Evolutionary conservation across 2,329 filamentous ascomycete genomes (phyloP), one percentile per base, ranked within the genome.

Genomic region (Pyricularia grisea): DNA sequence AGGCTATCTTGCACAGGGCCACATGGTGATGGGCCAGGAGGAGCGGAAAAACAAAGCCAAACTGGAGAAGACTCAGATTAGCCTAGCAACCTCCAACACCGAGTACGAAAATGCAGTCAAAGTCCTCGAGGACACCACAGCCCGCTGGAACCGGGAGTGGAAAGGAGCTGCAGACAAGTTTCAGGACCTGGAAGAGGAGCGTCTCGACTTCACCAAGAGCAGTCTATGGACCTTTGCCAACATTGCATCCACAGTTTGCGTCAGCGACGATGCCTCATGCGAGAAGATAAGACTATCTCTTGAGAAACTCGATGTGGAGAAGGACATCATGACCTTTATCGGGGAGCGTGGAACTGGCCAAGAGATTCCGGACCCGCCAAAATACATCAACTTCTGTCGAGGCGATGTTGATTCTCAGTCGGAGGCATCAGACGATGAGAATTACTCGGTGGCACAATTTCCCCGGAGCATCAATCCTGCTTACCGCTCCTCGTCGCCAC

Each of bases 21-120:
- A 99, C 78, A 99, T 99, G 95, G 95, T 99, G 70, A 99, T 99
- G 95, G 95, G 95, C 17, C 95, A 99, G 75, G 95, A 99, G 78
- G 95, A 99, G 82, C 89, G 95, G 31, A 97, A 97, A 81, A 99
- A 99, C 80, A 99, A 99, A 81, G 94, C 94, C 27, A 98, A 97
- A 80, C 86, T 99, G 63, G 95, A 99, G 79, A 99, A 99, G 85
- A 98, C 95, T 1, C 95, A 99, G 78, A 95, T 97, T 74, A 96
- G 94, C 75, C 86, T 99, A 70, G 94, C 94, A 0, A 89, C 90
- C 9, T 94, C 94, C 71, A 98, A 96, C 79, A 90, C 88, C 64
- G 95, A 98, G 75, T 99, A 99, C 77, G 94, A 99, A 78, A 88
- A 88, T 67, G 93, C 95, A 0, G 91, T 99, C 70, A 98, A 98